Evolutionary conservation across 768 basidiomycete species (phyloP).

Genomic region (Porphyrellus cyaneotinctus): DNA sequence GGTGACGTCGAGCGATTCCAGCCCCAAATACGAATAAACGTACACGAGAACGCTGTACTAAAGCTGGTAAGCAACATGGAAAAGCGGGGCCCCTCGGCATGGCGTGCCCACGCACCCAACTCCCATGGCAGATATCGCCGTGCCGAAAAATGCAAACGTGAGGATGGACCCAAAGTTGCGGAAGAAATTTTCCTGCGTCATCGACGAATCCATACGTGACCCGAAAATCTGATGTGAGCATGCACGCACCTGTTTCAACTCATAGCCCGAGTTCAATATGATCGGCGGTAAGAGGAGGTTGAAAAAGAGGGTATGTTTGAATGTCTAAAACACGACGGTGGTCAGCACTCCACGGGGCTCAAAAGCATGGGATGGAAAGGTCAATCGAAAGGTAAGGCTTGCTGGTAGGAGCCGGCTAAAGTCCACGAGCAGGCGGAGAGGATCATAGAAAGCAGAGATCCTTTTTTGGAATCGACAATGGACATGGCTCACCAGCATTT

Average conservation of each 20-base stretch:
- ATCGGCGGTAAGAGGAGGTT: constrained; percentile 97
- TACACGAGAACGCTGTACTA: constrained; percentile 84
- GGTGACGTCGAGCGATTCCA: constrained; percentile 82
- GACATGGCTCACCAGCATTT: constrained; percentile 84
- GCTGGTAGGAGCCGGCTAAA: neutral
- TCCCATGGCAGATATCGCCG: constrained; percentile 93
- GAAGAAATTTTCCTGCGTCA: constrained; percentile 89
- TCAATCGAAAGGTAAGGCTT: neutral
- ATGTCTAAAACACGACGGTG: constrained; percentile 55
- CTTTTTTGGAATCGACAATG: neutral
- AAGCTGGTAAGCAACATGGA: constrained; percentile 40
- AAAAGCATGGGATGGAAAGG: neutral
- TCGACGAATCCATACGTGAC: neutral
- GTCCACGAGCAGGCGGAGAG: neutral
- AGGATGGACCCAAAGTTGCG: constrained; percentile 96
- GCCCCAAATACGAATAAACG: constrained; percentile 88
- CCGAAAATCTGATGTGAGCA: neutral
- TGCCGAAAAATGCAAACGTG: constrained; percentile 90
- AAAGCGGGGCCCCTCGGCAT: neutral
- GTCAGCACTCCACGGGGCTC: neutral
- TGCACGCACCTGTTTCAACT: constrained; percentile 81
- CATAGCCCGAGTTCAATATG: constrained; percentile 96
- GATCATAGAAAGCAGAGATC: neutral
- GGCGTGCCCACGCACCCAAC: constrained; percentile 66
- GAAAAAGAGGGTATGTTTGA: constrained; percentile 96